phyloP scores from a whole-genome alignment of 139 green algal species.

The Tetradesmus obliquus region DNA sequence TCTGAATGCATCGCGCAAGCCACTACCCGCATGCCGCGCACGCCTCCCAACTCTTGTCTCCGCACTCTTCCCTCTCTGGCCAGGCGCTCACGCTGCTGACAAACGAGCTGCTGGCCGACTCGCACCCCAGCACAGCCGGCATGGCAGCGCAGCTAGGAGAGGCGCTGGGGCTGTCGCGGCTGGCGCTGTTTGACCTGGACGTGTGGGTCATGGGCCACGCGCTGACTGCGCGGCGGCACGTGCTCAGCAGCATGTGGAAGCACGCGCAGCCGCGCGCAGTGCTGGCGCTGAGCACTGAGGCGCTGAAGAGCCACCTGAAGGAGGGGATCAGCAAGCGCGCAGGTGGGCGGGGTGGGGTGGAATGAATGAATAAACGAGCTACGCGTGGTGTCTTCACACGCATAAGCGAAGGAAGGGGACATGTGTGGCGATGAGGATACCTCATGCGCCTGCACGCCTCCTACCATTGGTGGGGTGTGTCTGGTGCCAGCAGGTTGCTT shows the following conservation, averaged over 20 bases:
- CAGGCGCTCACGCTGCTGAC: conserved; percentile 14
- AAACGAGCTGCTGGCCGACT: not conserved
- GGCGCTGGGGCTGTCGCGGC: not conserved
- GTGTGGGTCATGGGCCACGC: not conserved
- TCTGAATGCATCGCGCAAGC: too few relatives aligned
- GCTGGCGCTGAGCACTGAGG: not conserved
- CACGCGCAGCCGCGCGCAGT: not conserved
- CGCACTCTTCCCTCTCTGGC: not conserved
- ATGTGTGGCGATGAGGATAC: too few relatives aligned
- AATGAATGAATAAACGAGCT: too few relatives aligned
- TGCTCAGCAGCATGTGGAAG: not conserved
- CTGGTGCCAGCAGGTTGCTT: too few relatives aligned
- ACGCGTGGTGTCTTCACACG: too few relatives aligned
- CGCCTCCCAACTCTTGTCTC: not conserved
- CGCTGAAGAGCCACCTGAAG: not conserved
- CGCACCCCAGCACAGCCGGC: not conserved
- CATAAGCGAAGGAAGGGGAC: too few relatives aligned
- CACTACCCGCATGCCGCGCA: too few relatives aligned
- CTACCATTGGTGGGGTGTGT: too few relatives aligned
- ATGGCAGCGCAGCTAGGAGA: not conserved
- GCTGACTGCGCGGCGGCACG: not conserved
- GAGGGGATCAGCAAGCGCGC: not conserved
- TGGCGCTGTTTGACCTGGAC: conserved; percentile 31
- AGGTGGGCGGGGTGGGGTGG: not conserved
- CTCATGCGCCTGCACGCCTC: too few relatives aligned